These are phyloP conservation scores for Neurospora sp. DNA, from an alignment of 495 filamentous ascomycete genomes.

Conservation along the genomic window DNA sequence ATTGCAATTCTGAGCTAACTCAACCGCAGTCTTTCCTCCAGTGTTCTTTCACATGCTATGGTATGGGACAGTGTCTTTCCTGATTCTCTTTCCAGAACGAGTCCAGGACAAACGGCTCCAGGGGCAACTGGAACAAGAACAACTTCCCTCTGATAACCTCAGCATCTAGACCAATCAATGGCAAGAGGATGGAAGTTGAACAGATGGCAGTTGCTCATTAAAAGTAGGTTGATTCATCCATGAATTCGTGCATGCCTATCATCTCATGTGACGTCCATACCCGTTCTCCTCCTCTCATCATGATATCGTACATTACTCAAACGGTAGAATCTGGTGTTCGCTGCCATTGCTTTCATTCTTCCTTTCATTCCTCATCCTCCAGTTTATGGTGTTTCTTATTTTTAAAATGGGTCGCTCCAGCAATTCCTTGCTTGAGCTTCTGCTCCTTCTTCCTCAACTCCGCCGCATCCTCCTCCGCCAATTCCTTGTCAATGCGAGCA, in stretches of 20 bases:
- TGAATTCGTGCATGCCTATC: background rate
- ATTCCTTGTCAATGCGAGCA: slow-evolving; percentile 19
- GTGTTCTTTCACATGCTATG: background rate
- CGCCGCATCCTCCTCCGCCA: slow-evolving; percentile 14
- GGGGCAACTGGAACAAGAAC: background rate
- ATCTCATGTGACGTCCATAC: background rate
- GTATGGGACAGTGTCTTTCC: background rate
- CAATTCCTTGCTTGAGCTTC: background rate
- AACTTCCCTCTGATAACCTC: background rate
- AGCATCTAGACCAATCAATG: background rate
- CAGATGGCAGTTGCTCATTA: background rate
- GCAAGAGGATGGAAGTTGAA: background rate
- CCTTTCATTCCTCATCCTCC: background rate
- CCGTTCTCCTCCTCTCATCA: background rate
- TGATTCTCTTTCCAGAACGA: background rate
- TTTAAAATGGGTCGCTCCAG: background rate
- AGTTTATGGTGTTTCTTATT: background rate
- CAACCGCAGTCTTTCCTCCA: background rate
- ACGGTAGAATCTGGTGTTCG: background rate
- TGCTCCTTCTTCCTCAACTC: slow-evolving; percentile 11
- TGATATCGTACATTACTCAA: background rate
- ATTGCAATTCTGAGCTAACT: background rate
- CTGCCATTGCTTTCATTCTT: background rate
- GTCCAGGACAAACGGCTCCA: background rate
- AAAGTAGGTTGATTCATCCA: background rate